phyloP scores from a whole-genome alignment of 345 rosid genomes.

The Eucalyptus lansdowneana region DNA sequence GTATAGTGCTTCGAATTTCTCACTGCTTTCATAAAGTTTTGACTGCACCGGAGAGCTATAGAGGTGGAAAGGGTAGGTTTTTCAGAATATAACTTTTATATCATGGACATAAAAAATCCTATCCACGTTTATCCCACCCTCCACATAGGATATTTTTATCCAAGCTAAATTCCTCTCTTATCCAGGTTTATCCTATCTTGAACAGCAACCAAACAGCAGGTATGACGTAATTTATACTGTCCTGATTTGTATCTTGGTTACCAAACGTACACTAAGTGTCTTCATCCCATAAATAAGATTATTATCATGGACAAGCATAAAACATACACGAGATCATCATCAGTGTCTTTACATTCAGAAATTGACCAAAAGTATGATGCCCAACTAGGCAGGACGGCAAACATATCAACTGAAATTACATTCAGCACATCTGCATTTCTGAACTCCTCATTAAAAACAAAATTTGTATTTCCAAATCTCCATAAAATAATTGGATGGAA shows the following conservation, averaged over 20 bases:
- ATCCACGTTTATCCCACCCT: neutral
- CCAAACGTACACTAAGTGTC: neutral
- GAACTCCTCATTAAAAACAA: neutral
- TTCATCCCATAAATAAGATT: neutral
- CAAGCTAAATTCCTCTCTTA: neutral
- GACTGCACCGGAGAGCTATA: neutral
- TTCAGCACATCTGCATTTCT: neutral
- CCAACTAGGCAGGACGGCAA: neutral
- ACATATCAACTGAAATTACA: neutral
- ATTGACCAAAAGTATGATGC: neutral
- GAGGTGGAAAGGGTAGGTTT: neutral
- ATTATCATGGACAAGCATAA: neutral
- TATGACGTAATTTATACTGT: neutral
- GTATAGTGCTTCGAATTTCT: neutral
- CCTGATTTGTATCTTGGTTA: neutral
- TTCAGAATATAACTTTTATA: neutral
- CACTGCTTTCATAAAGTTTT: neutral
- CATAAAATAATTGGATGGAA: neutral
- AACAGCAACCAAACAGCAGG: neutral
- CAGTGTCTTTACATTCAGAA: neutral
- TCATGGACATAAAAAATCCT: neutral
- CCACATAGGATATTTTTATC: neutral
- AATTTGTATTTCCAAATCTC: neutral
- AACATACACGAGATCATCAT: neutral
- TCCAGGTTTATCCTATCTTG: neutral